phyloP scores from a whole-genome alignment of 73 alveolate genomes.

The Paramecium biaurelia region DNA sequence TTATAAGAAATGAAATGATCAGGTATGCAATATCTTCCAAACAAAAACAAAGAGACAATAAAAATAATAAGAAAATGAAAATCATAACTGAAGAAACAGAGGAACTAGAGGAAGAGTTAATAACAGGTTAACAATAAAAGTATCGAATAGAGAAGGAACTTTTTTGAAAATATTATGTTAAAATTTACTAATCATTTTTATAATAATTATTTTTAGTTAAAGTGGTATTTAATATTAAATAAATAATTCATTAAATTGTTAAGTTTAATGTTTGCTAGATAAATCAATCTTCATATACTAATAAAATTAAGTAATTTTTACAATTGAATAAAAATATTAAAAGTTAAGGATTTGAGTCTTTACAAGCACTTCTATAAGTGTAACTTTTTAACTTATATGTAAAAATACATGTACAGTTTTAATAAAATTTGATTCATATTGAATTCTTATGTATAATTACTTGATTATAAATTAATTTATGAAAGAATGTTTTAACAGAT shows the following conservation, averaged over 20 bases:
- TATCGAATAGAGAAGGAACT: background rate
- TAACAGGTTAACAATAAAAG: background rate
- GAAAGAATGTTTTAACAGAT: background rate
- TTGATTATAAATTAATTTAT: background rate
- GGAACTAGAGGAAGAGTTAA: background rate
- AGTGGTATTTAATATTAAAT: background rate
- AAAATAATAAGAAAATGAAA: background rate
- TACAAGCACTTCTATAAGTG: no score
- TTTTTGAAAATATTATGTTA: background rate
- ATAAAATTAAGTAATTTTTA: no score
- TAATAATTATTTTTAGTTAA: background rate
- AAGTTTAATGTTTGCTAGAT: no score
- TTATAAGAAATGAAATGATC: background rate
- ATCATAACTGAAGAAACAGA: constrained; percentile 3
- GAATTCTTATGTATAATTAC: background rate
- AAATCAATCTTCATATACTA: no score
- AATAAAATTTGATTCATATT: no score
- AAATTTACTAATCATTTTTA: constrained; percentile 3
- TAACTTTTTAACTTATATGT: no score
- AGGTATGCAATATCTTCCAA: background rate
- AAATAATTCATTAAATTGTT: background rate
- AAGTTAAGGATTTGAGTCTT: no score
- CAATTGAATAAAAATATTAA: no score
- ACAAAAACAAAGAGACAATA: background rate
- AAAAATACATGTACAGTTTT: no score